Evolutionary conservation across 352 stramenopile species (phyloP), one percentile per base, ranked within the genome.

Genomic region (Phytophthora ramorum): DNA sequence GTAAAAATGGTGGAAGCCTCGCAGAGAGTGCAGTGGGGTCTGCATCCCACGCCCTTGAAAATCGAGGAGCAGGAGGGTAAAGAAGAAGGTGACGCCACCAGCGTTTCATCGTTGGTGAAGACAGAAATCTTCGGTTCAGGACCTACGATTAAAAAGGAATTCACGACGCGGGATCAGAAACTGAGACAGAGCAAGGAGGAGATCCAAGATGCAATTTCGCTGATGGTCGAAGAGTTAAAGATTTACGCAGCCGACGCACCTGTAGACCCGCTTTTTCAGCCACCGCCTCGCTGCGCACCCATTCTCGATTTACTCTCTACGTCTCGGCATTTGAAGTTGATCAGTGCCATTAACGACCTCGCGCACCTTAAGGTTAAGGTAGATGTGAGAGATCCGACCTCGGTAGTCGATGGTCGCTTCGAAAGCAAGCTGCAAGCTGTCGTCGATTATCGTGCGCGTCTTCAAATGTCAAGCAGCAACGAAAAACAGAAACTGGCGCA

Each of bases 1-100:
- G 78, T 89, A 6, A 93, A 93, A 62, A 76, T 94, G 19, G 70
- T 95, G 5, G 87, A 95, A 57, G 84, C 84, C 0, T 86, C 87
- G 3, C 83, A 92, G 28, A 83, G 85, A 24, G 81, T 95, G 20
- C 69, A 92, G 43, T 95, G 87, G 87, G 45, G 70, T 71, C 28
- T 75, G 34, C 48, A 63, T 12, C 43, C 30, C 32, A n/a, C 40
- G 10, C 17, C 32, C 17, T 51, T 65, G 1, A 69, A 71, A 50
- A 65, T 75, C 12, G 61, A 81, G 48, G 58, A 76, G 22, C 49
- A 76, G 28, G 46, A 78, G 14, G 71, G 79, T 8, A 68, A 71
- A 17, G 43, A 67, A 2, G 49, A 65, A 20, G 59, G 74, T 26
- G 58, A 66, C n/a, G 44, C 28, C 12, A 13, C 40, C 8, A 52